phyloP scores from a whole-genome alignment of 1,284 basidiomycete genomes.

The Marasmius oreades region DNA sequence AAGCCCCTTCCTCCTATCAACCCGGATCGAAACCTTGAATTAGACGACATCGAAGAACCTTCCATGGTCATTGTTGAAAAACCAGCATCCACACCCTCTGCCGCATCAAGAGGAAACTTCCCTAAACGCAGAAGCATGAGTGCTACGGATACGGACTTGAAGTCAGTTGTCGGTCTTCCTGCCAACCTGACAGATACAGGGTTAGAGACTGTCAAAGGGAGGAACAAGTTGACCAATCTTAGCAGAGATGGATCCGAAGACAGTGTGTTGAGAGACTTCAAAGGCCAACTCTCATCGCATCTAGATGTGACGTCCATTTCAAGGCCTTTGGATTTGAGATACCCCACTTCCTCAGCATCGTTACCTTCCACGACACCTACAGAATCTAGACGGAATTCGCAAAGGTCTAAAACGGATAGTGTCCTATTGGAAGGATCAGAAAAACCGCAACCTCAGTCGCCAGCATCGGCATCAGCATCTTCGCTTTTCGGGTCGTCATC shows the following conservation, averaged over 20 bases:
- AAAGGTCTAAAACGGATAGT: constrained; percentile 19
- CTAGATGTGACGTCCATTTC: constrained; percentile 49
- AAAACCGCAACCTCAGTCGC: neutral
- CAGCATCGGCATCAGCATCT: neutral
- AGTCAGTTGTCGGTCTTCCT: constrained; percentile 38
- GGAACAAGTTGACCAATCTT: neutral
- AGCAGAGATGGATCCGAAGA: constrained; percentile 30
- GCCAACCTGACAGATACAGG: constrained; percentile 23
- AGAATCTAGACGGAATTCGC: constrained; percentile 30
- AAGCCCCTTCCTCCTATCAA: constrained; percentile 67
- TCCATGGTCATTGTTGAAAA: constrained; percentile 56
- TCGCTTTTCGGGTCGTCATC: neutral
- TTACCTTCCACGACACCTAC: neutral
- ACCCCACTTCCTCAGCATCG: constrained; percentile 53
- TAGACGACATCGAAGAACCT: constrained; percentile 44
- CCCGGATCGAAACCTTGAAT: constrained; percentile 29
- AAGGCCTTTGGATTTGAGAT: constrained; percentile 54
- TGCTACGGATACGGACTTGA: constrained; percentile 62
- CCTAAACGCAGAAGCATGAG: constrained; percentile 71
- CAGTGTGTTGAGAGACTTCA: constrained; percentile 66
- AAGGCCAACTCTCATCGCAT: constrained; percentile 57
- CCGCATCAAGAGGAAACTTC: neutral
- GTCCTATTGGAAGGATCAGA: neutral
- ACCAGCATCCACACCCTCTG: constrained; percentile 22
- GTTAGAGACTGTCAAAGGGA: constrained; percentile 1